Conservation (phyloP, 2,329 filamentous ascomycete genomes). For the Colletotrichum navitas region DNA sequence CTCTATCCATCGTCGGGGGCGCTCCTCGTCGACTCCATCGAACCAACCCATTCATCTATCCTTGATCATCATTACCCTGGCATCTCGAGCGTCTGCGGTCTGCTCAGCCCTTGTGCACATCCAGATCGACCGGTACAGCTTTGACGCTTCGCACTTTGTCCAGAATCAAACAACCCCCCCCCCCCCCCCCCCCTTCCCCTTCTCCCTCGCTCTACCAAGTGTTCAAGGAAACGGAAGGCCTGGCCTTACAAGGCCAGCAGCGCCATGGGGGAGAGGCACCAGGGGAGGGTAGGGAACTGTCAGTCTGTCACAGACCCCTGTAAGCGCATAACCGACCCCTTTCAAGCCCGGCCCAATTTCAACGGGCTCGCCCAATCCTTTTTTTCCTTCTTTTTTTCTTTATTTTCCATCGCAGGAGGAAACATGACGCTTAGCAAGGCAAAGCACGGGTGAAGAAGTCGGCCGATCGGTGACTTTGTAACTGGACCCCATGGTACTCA, state of each 20-base stretch:
- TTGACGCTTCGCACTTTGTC: constrained; percentile 5
- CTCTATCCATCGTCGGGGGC: background rate
- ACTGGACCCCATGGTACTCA: background rate
- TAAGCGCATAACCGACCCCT: background rate
- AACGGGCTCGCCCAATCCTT: constrained; percentile 8
- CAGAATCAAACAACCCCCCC: background rate
- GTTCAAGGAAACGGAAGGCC: background rate
- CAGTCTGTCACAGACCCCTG: constrained; percentile 2
- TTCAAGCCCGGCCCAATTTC: constrained; percentile 1
- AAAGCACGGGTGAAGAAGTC: constrained; percentile 7
- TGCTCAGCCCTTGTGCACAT: background rate
- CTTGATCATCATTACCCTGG: background rate
- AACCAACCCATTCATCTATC: constrained; percentile 6
- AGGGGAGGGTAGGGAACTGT: background rate
- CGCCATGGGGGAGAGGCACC: background rate
- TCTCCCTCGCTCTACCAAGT: background rate
- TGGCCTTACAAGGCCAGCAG: constrained; percentile 12
- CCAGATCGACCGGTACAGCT: background rate
- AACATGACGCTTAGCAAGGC: constrained; percentile 13
- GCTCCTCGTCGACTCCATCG: background rate
- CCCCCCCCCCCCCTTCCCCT: too few relatives aligned
- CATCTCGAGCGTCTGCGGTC: background rate
- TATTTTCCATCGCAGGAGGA: constrained; percentile 6
- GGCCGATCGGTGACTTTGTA: background rate
- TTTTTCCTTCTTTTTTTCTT: too few relatives aligned